Conservation (phyloP, 306 rosid genomes). For the Alnus glutinosa region DNA sequence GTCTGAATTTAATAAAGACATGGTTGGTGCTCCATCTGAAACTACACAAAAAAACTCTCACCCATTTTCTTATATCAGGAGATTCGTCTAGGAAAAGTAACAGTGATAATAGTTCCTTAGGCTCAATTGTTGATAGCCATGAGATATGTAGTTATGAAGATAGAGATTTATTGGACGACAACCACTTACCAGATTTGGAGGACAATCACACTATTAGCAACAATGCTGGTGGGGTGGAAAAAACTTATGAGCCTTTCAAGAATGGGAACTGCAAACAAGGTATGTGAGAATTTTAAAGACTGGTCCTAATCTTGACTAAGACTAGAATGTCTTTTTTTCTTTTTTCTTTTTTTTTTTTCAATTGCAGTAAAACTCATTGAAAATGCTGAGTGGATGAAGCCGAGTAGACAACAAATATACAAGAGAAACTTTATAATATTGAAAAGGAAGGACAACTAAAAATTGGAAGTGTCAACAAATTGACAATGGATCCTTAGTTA, state of each 20-base stretch:
- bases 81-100: conserved; percentile 42
- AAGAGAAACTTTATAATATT: not conserved
- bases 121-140: conserved; percentile 33
- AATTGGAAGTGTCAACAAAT: not conserved
- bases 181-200: conserved; percentile 31
- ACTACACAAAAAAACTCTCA: conserved; percentile 75
- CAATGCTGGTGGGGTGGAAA: conserved; percentile 38
- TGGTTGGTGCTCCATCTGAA: conserved; percentile 48
- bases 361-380: not conserved
- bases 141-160: conserved; percentile 34
- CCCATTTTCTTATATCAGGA: conserved; percentile 55
- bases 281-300: conserved; percentile 21
- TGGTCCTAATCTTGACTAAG: conserved; percentile 18
- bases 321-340: not conserved
- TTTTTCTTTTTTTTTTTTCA: not conserved
- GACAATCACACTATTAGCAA: conserved; percentile 26
- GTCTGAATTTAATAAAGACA: conserved; percentile 70
- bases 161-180: conserved; percentile 39
- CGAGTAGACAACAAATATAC: not conserved
- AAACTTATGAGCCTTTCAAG: conserved; percentile 17
- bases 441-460: not conserved
- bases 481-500: not conserved
- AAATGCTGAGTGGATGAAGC: not conserved
- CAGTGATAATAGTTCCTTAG: conserved; percentile 29
- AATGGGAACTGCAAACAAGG: conserved; percentile 23